Percentiles rank a stretch among this genome's conserved stretches.
These are phyloP conservation scores for Ophiognomonia clavigignenti-juglandacearum DNA, from an alignment of 2,329 filamentous ascomycete genomes.

Conservation along the genomic window DNA sequence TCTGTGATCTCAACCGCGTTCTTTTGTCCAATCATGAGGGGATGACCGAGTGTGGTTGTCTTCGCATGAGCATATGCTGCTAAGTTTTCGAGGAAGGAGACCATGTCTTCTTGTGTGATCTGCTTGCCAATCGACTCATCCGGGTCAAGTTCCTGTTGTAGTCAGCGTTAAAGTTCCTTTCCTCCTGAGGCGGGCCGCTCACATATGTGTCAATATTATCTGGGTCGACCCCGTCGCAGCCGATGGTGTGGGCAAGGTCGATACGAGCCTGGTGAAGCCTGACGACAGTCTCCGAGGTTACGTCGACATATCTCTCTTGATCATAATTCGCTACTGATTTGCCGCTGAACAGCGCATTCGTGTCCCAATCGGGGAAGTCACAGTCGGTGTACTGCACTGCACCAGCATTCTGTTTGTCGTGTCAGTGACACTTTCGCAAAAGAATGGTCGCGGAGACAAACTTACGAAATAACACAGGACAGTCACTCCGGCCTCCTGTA, in stretches of 20 bases:
- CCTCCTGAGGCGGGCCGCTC: background rate
- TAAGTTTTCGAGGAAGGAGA: constrained; percentile 6
- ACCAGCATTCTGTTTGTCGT: background rate
- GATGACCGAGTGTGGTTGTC: constrained; percentile 4
- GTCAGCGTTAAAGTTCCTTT: background rate
- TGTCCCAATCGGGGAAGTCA: constrained; percentile 4
- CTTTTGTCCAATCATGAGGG: constrained; percentile 15
- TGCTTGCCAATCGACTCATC: constrained; percentile 12
- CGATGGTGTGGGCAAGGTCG: constrained; percentile 12
- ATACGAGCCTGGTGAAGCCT: constrained; percentile 5
- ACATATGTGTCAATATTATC: constrained; percentile 14
- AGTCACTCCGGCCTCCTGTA: constrained; percentile 1
- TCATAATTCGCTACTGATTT: constrained; percentile 4
- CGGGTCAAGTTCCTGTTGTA: background rate
- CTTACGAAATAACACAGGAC: constrained; percentile 13
- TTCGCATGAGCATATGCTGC: constrained; percentile 8
- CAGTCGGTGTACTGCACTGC: constrained; percentile 7
- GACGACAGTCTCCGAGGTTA: constrained; percentile 1
- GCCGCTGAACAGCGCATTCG: constrained; percentile 3
- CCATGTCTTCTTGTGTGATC: constrained; percentile 13
- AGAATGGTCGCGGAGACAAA: background rate
- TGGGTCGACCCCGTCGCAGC: constrained; percentile 13
- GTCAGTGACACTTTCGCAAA: background rate
- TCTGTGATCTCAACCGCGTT: constrained; percentile 9
- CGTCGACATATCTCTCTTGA: constrained; percentile 12